Evolutionary conservation across 225 moss, liverwort and hornwort genomes (phyloP).

Genomic region (Ulota crispa): DNA sequence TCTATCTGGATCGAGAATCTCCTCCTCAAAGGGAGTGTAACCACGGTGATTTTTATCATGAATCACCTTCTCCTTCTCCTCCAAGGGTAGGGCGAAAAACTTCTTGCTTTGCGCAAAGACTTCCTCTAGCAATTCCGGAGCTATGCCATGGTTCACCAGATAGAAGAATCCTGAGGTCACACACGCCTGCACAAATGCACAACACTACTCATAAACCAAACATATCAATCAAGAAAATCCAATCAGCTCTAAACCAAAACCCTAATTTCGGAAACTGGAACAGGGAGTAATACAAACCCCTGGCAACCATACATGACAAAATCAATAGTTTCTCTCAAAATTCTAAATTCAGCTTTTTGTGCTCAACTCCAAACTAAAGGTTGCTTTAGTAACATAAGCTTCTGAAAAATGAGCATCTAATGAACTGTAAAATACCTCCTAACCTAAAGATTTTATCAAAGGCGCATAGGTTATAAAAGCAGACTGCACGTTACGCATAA

Average conservation of each 20-base stretch:
- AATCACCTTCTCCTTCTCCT: constrained; percentile 69
- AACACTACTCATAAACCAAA: background rate
- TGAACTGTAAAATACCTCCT: background rate
- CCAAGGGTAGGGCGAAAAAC: constrained; percentile 70
- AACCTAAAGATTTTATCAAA: background rate
- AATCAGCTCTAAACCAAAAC: background rate
- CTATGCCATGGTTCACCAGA: constrained; percentile 74
- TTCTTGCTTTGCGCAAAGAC: constrained; percentile 63
- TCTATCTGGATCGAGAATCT: constrained; percentile 50
- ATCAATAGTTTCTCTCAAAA: background rate
- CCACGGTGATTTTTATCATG: constrained; percentile 80
- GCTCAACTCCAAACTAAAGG: background rate
- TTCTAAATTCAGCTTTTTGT: background rate
- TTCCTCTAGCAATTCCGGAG: constrained; percentile 49
- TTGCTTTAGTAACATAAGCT: background rate
- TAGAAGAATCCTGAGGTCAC: constrained; percentile 78
- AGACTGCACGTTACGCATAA: background rate
- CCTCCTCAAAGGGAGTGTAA: constrained; percentile 79
- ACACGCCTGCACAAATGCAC: constrained; percentile 51
- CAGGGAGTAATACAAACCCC: background rate
- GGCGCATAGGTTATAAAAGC: background rate
- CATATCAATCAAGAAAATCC: background rate
- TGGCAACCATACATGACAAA: background rate
- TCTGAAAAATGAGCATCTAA: background rate
- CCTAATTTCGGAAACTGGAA: background rate